These are phyloP conservation scores for Clitopilus passeckerianus DNA, from an alignment of 768 basidiomycete species.

Conservation along the genomic window DNA sequence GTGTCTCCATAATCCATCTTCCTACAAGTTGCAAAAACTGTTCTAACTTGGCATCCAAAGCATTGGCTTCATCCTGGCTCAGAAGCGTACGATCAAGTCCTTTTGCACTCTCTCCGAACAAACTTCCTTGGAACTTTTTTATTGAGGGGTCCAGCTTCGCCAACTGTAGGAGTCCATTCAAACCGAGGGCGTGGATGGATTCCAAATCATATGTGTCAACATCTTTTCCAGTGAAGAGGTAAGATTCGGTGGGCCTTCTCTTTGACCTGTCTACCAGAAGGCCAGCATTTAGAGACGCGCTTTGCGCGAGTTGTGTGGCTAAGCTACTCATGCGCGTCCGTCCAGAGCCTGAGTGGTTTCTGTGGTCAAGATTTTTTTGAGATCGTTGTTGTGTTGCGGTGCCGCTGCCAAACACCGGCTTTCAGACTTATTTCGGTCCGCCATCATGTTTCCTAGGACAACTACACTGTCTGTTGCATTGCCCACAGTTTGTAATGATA, in stretches of 20 bases:
- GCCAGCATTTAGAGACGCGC: constrained; percentile 72
- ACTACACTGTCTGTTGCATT: no score
- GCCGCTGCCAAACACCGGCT: not conserved
- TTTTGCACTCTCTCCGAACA: constrained; percentile 82
- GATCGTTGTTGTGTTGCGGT: not conserved
- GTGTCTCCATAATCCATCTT: constrained; percentile 75
- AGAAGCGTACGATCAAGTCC: constrained; percentile 75
- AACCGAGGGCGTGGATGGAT: constrained; percentile 74
- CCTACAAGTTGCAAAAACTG: constrained; percentile 69
- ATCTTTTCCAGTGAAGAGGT: constrained; percentile 81
- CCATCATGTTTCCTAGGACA: no score
- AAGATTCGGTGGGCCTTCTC: constrained; percentile 68
- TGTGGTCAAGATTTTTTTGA: constrained; percentile 1
- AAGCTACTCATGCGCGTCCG: constrained; percentile 58
- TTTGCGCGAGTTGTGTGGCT: constrained; percentile 74
- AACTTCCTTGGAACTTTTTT: constrained; percentile 52
- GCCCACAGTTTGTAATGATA: no score
- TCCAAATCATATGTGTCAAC: constrained; percentile 87
- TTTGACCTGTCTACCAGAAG: constrained; percentile 63
- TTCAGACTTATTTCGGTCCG: not conserved
- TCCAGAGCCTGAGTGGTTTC: not conserved
- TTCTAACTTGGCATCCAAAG: constrained; percentile 58
- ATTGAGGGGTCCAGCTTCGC: constrained; percentile 55
- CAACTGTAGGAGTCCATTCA: constrained; percentile 75
- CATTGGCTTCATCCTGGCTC: constrained; percentile 51